A percentile compares a stretch with the other conserved stretches of the same genome.
These are phyloP conservation scores for Phytopythium chamaehyphon DNA, from an alignment of 352 stramenopile species.

Conservation along the genomic window DNA sequence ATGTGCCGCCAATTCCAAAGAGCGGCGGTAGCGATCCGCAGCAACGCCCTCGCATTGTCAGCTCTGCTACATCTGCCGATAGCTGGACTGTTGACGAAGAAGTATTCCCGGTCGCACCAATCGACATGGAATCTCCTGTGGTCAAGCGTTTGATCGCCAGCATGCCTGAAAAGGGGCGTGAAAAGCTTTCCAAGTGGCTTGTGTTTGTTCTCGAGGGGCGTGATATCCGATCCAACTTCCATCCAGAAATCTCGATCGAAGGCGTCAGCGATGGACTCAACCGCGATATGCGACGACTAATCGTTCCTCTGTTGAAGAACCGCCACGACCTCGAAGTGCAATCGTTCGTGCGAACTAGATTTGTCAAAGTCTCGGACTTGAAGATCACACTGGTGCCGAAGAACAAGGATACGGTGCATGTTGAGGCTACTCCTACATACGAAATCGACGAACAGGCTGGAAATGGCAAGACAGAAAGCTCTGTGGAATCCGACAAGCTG, in stretches of 20 bases:
- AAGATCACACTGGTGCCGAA: conserved; percentile 65
- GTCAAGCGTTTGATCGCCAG: conserved; percentile 60
- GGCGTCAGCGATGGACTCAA: conserved; percentile 60
- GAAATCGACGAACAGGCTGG: conserved; percentile 5
- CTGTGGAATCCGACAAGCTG: conserved; percentile 14
- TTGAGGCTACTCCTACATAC: conserved; percentile 25
- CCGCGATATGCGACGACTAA: conserved; percentile 59
- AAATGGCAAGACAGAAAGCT: conserved; percentile 6
- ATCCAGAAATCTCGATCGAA: conserved; percentile 67
- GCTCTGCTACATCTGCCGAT: conserved; percentile 22
- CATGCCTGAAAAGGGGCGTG: conserved; percentile 55
- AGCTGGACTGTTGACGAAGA: conserved; percentile 64
- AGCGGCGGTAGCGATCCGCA: conserved; percentile 9
- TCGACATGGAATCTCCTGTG: conserved; percentile 76
- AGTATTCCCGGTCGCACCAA: conserved; percentile 56
- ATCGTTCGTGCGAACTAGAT: conserved; percentile 53
- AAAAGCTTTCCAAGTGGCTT: conserved; percentile 74
- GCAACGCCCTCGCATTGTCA: conserved; percentile 16
- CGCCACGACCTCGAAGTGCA: conserved; percentile 64
- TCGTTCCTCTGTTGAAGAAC: conserved; percentile 70
- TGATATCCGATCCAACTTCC: conserved; percentile 69
- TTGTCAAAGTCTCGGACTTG: conserved; percentile 57
- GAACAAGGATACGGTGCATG: conserved; percentile 53
- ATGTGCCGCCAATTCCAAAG: conserved; percentile 1
- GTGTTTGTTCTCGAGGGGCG: conserved; percentile 64